Conservation (phyloP, 305 asterid species). For the Fraxinus latifolia region DNA sequence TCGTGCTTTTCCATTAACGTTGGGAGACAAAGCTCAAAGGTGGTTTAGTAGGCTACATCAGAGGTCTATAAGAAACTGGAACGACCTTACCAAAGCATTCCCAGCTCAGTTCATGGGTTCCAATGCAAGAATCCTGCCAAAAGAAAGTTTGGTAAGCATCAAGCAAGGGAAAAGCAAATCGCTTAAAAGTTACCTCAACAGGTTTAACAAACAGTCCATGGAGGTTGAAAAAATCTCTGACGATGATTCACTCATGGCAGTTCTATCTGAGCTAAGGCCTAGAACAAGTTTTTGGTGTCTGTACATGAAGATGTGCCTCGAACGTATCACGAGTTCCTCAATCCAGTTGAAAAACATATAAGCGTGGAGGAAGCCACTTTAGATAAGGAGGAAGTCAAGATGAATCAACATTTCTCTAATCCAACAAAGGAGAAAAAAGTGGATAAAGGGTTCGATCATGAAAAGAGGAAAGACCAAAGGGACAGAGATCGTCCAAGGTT, state of each 20-base stretch:
- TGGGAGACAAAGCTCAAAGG: background rate
- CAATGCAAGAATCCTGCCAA: background rate
- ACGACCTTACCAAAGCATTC: background rate
- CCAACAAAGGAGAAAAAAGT: background rate
- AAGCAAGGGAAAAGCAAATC: background rate
- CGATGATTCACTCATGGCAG: background rate
- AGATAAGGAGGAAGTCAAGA: background rate
- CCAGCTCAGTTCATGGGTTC: background rate
- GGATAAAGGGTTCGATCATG: background rate
- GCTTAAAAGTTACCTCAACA: background rate
- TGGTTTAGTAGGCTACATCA: background rate
- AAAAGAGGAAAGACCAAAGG: too few relatives aligned
- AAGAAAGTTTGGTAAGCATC: background rate
- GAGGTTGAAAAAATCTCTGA: too few relatives aligned
- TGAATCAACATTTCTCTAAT: background rate
- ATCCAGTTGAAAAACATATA: background rate
- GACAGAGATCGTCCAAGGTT: too few relatives aligned
- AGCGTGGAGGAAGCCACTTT: background rate
- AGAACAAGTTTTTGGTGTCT: background rate
- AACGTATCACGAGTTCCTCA: background rate
- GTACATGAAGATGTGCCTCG: background rate
- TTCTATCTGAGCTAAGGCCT: background rate
- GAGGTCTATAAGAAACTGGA: background rate
- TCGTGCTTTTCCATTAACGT: background rate
- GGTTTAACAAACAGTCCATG: background rate